phyloP scores from a whole-genome alignment of 2,329 filamentous ascomycete genomes.

The Thelonectria olida region DNA sequence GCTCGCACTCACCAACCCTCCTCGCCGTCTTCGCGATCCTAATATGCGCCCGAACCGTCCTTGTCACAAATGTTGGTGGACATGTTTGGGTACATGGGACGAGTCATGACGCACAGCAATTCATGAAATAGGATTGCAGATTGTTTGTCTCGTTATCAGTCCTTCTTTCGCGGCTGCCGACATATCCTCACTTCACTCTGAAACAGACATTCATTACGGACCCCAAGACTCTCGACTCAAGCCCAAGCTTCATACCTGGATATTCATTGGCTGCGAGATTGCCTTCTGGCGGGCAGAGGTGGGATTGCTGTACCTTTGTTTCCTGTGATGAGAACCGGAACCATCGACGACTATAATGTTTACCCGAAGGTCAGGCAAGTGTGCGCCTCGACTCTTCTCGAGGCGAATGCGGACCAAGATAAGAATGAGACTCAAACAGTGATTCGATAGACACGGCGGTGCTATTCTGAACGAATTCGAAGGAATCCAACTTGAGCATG shows the following conservation, averaged over 20 bases:
- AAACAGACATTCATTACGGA: constrained; percentile 57
- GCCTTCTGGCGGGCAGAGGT: neutral
- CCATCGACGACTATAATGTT: too few relatives aligned
- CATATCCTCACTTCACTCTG: constrained; percentile 56
- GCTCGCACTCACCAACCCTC: constrained; percentile 41
- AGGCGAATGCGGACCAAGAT: too few relatives aligned
- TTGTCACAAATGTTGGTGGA: constrained; percentile 50
- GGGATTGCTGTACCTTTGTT: neutral
- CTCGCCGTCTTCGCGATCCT: constrained; percentile 46
- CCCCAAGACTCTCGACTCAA: constrained; percentile 50
- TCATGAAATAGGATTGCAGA: constrained; percentile 53
- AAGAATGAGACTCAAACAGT: too few relatives aligned
- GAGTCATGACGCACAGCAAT: constrained; percentile 49
- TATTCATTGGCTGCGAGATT: constrained; percentile 22
- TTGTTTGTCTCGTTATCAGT: constrained; percentile 51
- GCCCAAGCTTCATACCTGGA: constrained; percentile 55
- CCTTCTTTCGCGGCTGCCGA: constrained; percentile 56
- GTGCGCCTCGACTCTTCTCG: too few relatives aligned
- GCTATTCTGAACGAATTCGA: too few relatives aligned
- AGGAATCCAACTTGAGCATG: too few relatives aligned
- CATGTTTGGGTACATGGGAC: constrained; percentile 52
- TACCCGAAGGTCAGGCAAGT: too few relatives aligned
- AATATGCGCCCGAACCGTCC: constrained; percentile 43
- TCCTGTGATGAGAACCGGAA: too few relatives aligned
- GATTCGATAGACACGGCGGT: too few relatives aligned